Base-by-base conservation (phyloP, 352 stramenopile species). In the Globisporangium polare region DNA sequence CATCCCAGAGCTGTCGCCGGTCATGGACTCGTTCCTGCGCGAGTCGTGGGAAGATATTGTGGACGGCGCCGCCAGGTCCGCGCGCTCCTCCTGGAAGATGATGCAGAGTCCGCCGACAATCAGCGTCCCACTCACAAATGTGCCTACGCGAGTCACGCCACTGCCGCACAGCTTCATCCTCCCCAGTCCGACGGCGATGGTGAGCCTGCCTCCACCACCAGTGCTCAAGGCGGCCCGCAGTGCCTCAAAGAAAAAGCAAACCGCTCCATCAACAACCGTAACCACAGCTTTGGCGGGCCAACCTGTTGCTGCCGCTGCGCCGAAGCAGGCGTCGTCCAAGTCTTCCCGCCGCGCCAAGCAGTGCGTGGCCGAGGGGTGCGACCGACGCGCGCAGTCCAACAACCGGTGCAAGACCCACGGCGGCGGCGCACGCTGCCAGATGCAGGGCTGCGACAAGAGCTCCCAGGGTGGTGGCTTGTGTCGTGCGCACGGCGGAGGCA, bases 371-470 rank as follows among this genome's bases (percentile, higher is more conserved):
- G 78, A 86, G 49, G 75, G 77, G 6, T 94, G 84, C 47, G 74
- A 67, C 0, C 80, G 79, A 1, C 71, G 82, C 9, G 85, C 79
- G 7, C 85, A 94, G 61, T 90, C 82, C 13, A 92, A 91, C 65
- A 89, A 90, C 61, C 77, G 78, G 4, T 94, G 85, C 69, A 94
- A 94, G 68, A 90, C 77, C 12, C 85, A 94, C 56, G 80, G 85
- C 45, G 85, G 85, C 17, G 85, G 85, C 31, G 85, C 83, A 9
- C 77, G 85, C 41, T 94, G 85, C 69, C 80, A 88, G 60, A 73
- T 87, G 27, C 49, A 68, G 13, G 79, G 75, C 9, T 94, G 85
- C 33, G 72, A 83, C 59, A 94, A 92, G 63, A 91, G 80, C 46
- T 94, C 85, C 0, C 85, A 94, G 60, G 81, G 83, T 22, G 85